Evolutionary conservation across 2,329 filamentous ascomycete genomes (phyloP), one percentile per base, ranked within the genome.

Genomic region (Hyphodiscus sp.): DNA sequence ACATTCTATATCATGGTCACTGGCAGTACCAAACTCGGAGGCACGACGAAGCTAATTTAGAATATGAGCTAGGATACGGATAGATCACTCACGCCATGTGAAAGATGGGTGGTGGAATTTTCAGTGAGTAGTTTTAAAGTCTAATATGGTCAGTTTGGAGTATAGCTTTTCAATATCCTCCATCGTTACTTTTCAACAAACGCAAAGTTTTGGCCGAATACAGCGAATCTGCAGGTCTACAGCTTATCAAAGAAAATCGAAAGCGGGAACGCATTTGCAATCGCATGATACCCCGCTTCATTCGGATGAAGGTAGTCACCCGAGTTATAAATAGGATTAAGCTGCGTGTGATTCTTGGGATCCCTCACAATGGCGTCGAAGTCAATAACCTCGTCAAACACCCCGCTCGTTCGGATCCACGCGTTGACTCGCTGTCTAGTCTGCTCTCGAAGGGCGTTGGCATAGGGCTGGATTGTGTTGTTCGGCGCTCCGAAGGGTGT

Each of bases 221-320:
- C 23, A 26, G 23, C 4, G 23, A 8, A 8, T 26, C 4, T 26
- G 23, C 23, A 38, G 33, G 33, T 38, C 42, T 45, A 53, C 10
- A 45, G 18, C 26, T 47, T 29, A 47, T 49, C 48, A 59, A 86
- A 81, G 33, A 38, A 38, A 2, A 85, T 64, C 6, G 73, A 70
- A 45, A 86, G 58, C 0, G 81, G 80, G 57, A 87, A 84, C 49
- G 68, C 66, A 53, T 81, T 73, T 1, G 82, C 83, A 62, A 87
- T 70, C 1, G 74, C 73, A 64, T 81, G 75, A 65, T 84, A 87
- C 0, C 82, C 83, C 2, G 65, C 70, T 0, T 75, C 74, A 64
- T 78, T 84, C 0, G 81, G 80, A 71, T 87, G 84, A 63, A 87
- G 65, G 64, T 82, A 83, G 67, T 87, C 84, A 0, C 84, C 84